phyloP scores from a whole-genome alignment of 352 stramenopile species.

The Albugo candida region DNA sequence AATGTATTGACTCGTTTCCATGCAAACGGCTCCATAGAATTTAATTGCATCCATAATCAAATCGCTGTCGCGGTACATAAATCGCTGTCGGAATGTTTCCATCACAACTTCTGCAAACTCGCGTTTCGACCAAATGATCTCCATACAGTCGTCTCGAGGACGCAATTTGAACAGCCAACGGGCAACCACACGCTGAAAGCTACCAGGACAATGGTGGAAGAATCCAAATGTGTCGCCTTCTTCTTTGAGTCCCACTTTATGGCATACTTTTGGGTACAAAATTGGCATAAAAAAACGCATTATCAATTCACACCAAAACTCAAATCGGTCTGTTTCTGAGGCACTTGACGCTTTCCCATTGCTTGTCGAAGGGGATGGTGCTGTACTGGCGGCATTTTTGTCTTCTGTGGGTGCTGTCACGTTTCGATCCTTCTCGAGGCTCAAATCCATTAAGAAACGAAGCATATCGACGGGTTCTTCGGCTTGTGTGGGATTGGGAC shows the following conservation, averaged over 20 bases:
- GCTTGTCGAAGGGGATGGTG: slow-evolving; percentile 4
- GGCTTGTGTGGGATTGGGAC: slow-evolving; percentile 48
- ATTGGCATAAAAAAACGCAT: slow-evolving; percentile 83
- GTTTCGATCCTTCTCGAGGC: slow-evolving; percentile 54
- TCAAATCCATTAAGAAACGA: slow-evolving; percentile 80
- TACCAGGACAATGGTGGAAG: slow-evolving; percentile 74
- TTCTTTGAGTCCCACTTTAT: slow-evolving; percentile 74
- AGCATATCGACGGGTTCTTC: slow-evolving; percentile 80
- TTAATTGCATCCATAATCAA: slow-evolving; percentile 73
- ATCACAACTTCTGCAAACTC: slow-evolving; percentile 74
- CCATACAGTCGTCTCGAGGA: slow-evolving; percentile 64
- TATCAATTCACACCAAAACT: slow-evolving; percentile 74
- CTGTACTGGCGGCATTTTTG: slow-evolving; percentile 1
- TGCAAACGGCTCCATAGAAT: slow-evolving; percentile 74
- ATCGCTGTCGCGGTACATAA: slow-evolving; percentile 69
- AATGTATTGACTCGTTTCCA: slow-evolving; percentile 35
- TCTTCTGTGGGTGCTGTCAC: slow-evolving; percentile 15
- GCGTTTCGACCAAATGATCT: slow-evolving; percentile 50
- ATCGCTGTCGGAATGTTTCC: slow-evolving; percentile 71
- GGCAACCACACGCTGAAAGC: slow-evolving; percentile 70
- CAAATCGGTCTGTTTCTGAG: slow-evolving; percentile 27
- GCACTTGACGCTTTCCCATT: neutral
- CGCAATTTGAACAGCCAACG: slow-evolving; percentile 76
- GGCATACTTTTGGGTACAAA: slow-evolving; percentile 69
- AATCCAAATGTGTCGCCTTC: slow-evolving; percentile 60